Evolutionary conservation across 139 green algal species (phyloP), one percentile per base, ranked within the genome.

Genomic region (Closterium sp.): DNA sequence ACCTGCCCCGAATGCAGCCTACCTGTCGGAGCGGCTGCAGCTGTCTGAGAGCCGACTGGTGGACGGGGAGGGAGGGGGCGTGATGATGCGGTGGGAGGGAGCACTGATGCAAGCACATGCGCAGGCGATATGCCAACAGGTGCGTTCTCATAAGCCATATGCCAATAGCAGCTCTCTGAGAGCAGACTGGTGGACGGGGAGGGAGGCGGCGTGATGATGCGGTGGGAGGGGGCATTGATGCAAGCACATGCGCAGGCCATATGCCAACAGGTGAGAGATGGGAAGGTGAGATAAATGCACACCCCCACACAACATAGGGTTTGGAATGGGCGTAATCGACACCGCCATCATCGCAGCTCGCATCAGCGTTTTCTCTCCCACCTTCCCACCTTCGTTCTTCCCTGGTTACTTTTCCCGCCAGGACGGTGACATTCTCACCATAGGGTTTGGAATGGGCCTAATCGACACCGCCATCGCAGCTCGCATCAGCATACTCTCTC

Each of bases 41-140:
- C 86, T 95, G 33, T 76, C 33, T 31, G 93, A 93, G 21, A 81
- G 92, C 33, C 94, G 89, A 36, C 64, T 98, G 34, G 92, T 99
- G 55, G 98, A 99, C 93, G 96, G 95, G 10, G 94, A 98, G 91
- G 33, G 92, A 6, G 96, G 98, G 35, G 98, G 95, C 0, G 98
- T 99, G 30, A 99, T 99, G 98, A 99, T 99, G 98, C 95, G 94
- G 0, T 99, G 98, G 97, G 97, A 99, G 93, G 85, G 85, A 9
- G 97, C 97, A 1, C 95, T 99, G 3, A 99, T 99, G 98, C 89
- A 97, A 81, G 91, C 94, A 2, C 98, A 99, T 93, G 97, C 97
- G 1, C 94, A 97, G 38, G 91, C 95, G 19, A 89, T 92, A 32
- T 92, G 89, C 86, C 84, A 76, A 3, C 89, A 92, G 89, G 89